Evolutionary conservation across 2,329 filamentous ascomycete species (phyloP), one percentile per base, ranked within the genome.

Genomic region (Pseudocercospora cruenta): DNA sequence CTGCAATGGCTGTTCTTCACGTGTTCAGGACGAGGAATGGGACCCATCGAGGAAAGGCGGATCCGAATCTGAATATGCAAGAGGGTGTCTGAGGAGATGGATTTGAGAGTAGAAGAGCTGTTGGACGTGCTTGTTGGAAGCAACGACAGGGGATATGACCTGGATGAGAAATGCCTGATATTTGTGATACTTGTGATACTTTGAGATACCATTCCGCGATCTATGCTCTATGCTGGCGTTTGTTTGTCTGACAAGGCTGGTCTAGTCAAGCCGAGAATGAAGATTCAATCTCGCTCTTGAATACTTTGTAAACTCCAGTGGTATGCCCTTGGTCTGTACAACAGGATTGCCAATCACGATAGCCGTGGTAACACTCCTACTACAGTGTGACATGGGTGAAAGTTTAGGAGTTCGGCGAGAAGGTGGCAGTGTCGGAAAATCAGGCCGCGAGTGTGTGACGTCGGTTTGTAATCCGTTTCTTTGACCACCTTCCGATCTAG

Each of bases 1-100:
- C 81, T 1, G 77, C 81, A 9, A 75, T 87, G 58, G 81, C 84
- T 3, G 77, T 79, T 2, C 70, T 86, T 28, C 83, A 84, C 62
- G 78, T 84, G 53, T 77, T 82, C 67, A 76, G 80, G 19, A 80
- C 80, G 39, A 74, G 79, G 12, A 73, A 47, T 24, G 45, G 62
- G 49, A 61, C 24, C n/a, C 58, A n/a, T 39, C 59, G 24, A 59
- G 45, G 33, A 51, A 73, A 72, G 65, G 70, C 72, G 3, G 72
- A 72, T 64, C 71, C 73, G n/a, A 74, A 76, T 49, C 55, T 72
- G 31, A 78, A 79, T 68, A 79, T 82, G 75, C 63, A 69, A 9
- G 79, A 81, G 71, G 79, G 78, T 21, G 79, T 80, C 9, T n/a
- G n/a, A n/a, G n/a, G n/a, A n/a, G n/a, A n/a, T n/a, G n/a, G n/a